Evolutionary conservation across 345 rosid species (phyloP), one percentile per base, ranked within the genome.

Genomic region (Populus davidiana): DNA sequence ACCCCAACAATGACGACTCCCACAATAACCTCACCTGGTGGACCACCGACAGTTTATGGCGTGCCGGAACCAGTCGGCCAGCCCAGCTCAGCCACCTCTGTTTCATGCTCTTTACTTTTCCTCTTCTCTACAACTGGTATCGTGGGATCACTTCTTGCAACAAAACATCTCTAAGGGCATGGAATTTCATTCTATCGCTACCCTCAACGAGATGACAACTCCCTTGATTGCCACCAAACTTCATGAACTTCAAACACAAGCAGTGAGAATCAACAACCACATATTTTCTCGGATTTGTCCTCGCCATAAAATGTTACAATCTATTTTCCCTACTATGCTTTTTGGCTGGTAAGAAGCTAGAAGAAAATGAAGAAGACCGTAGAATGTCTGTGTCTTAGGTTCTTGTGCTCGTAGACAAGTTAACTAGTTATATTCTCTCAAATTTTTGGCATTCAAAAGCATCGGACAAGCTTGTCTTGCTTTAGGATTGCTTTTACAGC

Each of bases 11-110:
- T 79, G 33, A 84, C 83, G 64, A 67, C 91, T 39, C 91, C 94
- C 9, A 84, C 83, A 70, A 82, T 81, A 47, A 81, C 91, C 81
- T 29, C 90, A 67, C 88, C 95, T 25, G 86, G 89, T 50, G 86
- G 88, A 54, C 85, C 91, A 61, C 85, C 90, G 65, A 69, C 90
- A 56, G 81, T 86, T 31, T 93, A 70, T 7, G 96, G 97, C 4
- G 87, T 89, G 59, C 91, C 91, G 67, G 97, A 89, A 85, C 98
- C 99, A 73, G 85, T 92, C 14, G 92, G 97, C 61, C 84, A 82
- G 68, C 98, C 98, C 44, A 95, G 80, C 86, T 91, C 97, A 68
- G 92, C 99, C 75, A 81, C 81, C 79, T 73, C 83, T 33, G 54
- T 83, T 47, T 82, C 91, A 59, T 75, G 73, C 80, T 80, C 84